Base-by-base conservation (phyloP, 1,139 yeast genomes). In the Hansenula sp. region DNA sequence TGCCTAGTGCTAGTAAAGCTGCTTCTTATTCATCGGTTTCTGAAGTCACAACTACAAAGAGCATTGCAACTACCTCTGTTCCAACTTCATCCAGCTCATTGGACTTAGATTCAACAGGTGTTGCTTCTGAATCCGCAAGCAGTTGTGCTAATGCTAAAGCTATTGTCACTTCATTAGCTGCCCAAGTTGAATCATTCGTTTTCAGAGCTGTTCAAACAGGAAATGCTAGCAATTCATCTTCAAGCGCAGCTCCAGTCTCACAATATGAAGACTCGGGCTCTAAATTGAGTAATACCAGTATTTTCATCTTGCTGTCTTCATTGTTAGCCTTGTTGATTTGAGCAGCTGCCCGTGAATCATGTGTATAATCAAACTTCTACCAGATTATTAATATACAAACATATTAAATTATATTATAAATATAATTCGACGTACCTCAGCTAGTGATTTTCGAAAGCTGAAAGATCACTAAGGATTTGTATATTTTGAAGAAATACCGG, bases 1-100 rank as follows among this genome's bases (percentile, higher is more conserved):
- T 17, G 41, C 44, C 32, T 36, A 34, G 27, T 29, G 33, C 26
- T 29, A 39, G 12, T 39, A 32, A 34, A 36, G 43, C 21, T 32
- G 22, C 12, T 16, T 13, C 6, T 6, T 32, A 32, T 16, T 21
- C 34, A 5, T 32, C 34, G 2, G 34, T 32, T 3, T 32, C 34
- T 2, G 16, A 22, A 10, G 28, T 11, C 11, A 5, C 11, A 1
- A 32, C 20, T 10, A 21, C 27, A 6, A 22, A 32, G 11, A 32
- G 13, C 13, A 22, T 22, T 14, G 16, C 24, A 16, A 28, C 20
- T 4, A 16, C 19, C 2, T 22, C 34, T 8, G 12, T 32, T 5
- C 20, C 18, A 22, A 32, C 34, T 6, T 16, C 12, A 14, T 22
- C 34, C 3, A 16, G 8, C 10, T 16, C 20, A 2, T 2, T 32